Percentiles rank a stretch among this genome's conserved stretches.
Conservation (phyloP, 1,139 yeast genomes). For the Saccharomyces uvarum region DNA sequence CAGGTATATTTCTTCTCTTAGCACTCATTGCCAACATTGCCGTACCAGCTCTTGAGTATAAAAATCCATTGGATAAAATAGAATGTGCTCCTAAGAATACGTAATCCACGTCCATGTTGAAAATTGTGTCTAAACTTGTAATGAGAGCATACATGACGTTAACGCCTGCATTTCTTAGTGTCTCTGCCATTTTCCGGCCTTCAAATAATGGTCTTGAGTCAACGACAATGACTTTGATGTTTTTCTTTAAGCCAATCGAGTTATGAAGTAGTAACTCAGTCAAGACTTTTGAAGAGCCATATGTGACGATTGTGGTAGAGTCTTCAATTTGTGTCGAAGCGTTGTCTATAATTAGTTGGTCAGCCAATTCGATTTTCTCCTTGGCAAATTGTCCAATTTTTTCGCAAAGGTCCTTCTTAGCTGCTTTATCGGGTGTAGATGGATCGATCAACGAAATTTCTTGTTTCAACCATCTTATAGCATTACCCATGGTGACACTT, state of each 20-base stretch:
- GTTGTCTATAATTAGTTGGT: conserved; percentile 69
- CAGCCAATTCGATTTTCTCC: conserved; percentile 82
- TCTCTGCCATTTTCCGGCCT: conserved; percentile 68
- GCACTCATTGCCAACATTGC: conserved; percentile 92
- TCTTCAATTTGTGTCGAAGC: conserved; percentile 72
- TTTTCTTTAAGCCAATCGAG: conserved; percentile 51
- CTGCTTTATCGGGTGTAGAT: conserved; percentile 54
- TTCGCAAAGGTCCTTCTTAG: conserved; percentile 58
- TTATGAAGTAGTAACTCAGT: conserved; percentile 69
- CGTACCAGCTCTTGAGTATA: conserved; percentile 91
- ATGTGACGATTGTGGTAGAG: conserved; percentile 77
- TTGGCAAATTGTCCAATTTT: conserved; percentile 74
- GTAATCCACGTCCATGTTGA: conserved; percentile 81
- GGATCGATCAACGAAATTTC: conserved; percentile 64
- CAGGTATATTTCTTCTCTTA: conserved; percentile 82
- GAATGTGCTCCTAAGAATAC: conserved; percentile 96
- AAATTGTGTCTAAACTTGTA: conserved; percentile 69
- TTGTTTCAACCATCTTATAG: conserved; percentile 94
- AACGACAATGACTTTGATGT: conserved; percentile 74
- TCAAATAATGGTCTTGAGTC: conserved; percentile 96
- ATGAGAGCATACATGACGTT: conserved; percentile 70
- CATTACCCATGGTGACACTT: conserved; percentile 93
- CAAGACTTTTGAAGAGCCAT: conserved; percentile 82
- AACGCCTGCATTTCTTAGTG: conserved; percentile 51
- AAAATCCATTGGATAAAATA: conserved; percentile 87